Conservation (phyloP, 2,329 filamentous ascomycete genomes). For the Talaromyces rugulosus region DNA sequence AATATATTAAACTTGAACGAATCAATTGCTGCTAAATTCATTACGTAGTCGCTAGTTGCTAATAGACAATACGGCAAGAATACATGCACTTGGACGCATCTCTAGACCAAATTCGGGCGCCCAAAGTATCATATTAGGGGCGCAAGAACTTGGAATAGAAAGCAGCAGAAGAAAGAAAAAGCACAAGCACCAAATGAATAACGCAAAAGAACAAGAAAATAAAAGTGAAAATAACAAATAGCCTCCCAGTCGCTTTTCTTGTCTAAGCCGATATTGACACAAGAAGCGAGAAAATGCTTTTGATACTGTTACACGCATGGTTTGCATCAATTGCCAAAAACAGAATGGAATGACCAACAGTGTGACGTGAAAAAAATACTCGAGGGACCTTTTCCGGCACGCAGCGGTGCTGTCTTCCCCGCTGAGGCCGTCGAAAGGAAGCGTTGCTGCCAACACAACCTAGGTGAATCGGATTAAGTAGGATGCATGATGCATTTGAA, state of each 20-base stretch:
- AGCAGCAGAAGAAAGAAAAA: constrained; percentile 17
- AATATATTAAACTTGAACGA: not conserved
- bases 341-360: not conserved
- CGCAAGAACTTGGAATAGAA: constrained; percentile 5
- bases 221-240: constrained; percentile 19
- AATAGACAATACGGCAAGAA: constrained; percentile 7
- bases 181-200: not conserved
- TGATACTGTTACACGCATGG: constrained; percentile 3
- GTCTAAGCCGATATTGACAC: constrained; percentile 8
- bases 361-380: not conserved
- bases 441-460: not conserved
- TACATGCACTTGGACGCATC: not conserved
- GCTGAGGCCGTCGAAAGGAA: not conserved
- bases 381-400: not conserved
- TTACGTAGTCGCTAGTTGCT: not conserved
- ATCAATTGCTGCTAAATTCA: not conserved
- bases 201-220: constrained; percentile 7
- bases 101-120: not conserved
- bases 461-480: not conserved
- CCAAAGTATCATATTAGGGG: not conserved
- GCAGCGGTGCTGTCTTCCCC: not conserved
- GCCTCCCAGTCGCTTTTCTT: constrained; percentile 12
- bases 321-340: not conserved
- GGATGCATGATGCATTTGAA: not conserved
- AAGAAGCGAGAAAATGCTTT: constrained; percentile 5